Conservation (phyloP, 495 filamentous ascomycete species). For the Aspergillus kassunensis region DNA sequence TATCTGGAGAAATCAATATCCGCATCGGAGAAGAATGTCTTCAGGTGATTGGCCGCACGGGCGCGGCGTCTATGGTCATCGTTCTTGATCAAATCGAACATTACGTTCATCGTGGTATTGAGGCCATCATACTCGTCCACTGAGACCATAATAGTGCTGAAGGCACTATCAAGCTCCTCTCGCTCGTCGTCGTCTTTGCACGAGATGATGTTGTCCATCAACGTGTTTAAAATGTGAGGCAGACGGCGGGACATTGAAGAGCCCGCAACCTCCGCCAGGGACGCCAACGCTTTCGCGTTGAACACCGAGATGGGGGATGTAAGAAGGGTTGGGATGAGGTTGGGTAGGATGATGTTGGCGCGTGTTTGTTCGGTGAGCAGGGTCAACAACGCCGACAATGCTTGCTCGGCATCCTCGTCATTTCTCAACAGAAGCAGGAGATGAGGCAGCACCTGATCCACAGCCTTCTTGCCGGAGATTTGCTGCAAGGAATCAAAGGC, state of each 20-base stretch:
- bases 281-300: conserved; percentile 90
- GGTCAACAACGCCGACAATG: conserved; percentile 85
- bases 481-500: conserved; percentile 94
- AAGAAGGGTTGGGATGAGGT: conserved; percentile 88
- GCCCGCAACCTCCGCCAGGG: conserved; percentile 84
- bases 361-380: conserved; percentile 88
- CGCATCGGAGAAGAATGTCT: conserved; percentile 79
- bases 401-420: conserved; percentile 85
- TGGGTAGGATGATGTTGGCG: conserved; percentile 93
- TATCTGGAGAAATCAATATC: conserved; percentile 90
- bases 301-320: conserved; percentile 87
- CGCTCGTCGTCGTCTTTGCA: conserved; percentile 72
- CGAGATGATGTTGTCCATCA: conserved; percentile 86
- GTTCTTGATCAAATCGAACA: conserved; percentile 82
- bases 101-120: conserved; percentile 89
- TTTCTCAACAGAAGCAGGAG: conserved; percentile 81
- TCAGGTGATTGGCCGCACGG: conserved; percentile 72
- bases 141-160: conserved; percentile 83
- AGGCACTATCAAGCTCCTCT: conserved; percentile 68
- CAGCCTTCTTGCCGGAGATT: conserved; percentile 85
- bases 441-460: conserved; percentile 92
- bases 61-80: conserved; percentile 83
- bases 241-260: conserved; percentile 83
- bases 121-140: conserved; percentile 96
- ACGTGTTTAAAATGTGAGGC: conserved; percentile 80